phyloP scores from a whole-genome alignment of 768 basidiomycete species.

The Cyclocybe cylindracea region DNA sequence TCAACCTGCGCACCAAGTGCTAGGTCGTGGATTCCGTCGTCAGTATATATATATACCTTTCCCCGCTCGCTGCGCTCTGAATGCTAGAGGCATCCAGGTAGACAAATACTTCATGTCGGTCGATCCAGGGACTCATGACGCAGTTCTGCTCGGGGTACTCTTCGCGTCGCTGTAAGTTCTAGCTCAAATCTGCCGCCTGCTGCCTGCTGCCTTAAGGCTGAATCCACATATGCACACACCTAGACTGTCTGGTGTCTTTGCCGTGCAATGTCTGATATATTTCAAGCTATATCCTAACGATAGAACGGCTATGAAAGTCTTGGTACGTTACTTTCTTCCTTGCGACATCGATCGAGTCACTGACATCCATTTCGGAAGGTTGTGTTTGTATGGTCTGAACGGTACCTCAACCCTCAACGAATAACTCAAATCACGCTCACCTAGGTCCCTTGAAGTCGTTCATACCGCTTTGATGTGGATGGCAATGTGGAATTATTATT shows the following conservation, averaged over 20 bases:
- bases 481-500: constrained; percentile 41
- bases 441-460: constrained; percentile 36
- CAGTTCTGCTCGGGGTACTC: constrained; percentile 38
- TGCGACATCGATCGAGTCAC: not conserved
- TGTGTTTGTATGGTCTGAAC: constrained; percentile 9
- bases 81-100: not conserved
- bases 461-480: constrained; percentile 39
- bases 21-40: not conserved
- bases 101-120: constrained; percentile 17
- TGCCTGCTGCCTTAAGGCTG: not conserved
- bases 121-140: constrained; percentile 35
- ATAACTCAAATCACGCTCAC: not conserved
- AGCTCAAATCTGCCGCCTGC: not conserved
- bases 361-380: constrained; percentile 12
- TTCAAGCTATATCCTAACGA: constrained; percentile 35
- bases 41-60: not conserved
- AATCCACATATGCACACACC: not conserved
- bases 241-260: constrained; percentile 32
- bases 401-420: not conserved
- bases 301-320: constrained; percentile 20
- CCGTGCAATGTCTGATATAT: constrained; percentile 32
- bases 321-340: constrained; percentile 18
- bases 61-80: not conserved
- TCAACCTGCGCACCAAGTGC: not conserved
- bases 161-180: constrained; percentile 32